phyloP scores from a whole-genome alignment of 208 protist genomes.

The Acanthamoeba castellanii region DNA sequence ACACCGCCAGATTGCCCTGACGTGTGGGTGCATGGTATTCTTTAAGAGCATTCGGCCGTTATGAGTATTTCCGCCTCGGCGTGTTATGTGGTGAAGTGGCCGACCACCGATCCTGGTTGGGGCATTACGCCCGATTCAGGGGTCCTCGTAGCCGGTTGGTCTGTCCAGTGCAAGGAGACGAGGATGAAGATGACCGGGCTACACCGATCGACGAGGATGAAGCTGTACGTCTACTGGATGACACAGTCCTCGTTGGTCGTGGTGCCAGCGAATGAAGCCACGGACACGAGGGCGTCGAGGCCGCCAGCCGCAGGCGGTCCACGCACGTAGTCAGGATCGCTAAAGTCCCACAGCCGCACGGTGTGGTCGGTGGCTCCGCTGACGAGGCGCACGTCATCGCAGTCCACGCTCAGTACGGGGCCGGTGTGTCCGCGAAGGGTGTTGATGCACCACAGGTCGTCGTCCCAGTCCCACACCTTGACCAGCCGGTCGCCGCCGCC shows the following conservation, averaged over 20 bases:
- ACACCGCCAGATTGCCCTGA: no score
- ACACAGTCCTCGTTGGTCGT: not conserved
- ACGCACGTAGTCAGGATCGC: constrained; percentile 4
- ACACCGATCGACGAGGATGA: no score
- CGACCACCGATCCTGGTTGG: no score
- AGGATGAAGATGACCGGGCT: no score
- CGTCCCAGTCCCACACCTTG: constrained; percentile 69
- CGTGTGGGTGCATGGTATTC: no score
- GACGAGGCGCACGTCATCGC: constrained; percentile 2
- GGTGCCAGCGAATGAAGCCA: not conserved
- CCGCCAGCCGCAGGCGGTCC: not conserved
- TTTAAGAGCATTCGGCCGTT: no score
- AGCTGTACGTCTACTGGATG: no score
- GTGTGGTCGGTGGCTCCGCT: constrained; percentile 43
- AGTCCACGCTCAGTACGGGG: constrained; percentile 9
- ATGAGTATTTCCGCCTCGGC: no score
- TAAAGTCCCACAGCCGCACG: constrained; percentile 52
- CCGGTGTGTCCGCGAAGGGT: constrained; percentile 61
- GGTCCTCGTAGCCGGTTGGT: no score
- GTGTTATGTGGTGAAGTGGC: no score
- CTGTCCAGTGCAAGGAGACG: no score
- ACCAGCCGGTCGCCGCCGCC: constrained; percentile 49
- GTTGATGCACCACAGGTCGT: constrained; percentile 74
- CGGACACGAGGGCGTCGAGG: not conserved
- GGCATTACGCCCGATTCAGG: no score